A percentile compares a stretch with the other conserved stretches of the same genome.
phyloP scores from a whole-genome alignment of 257 asterid species.

The Salvia hispanica region DNA sequence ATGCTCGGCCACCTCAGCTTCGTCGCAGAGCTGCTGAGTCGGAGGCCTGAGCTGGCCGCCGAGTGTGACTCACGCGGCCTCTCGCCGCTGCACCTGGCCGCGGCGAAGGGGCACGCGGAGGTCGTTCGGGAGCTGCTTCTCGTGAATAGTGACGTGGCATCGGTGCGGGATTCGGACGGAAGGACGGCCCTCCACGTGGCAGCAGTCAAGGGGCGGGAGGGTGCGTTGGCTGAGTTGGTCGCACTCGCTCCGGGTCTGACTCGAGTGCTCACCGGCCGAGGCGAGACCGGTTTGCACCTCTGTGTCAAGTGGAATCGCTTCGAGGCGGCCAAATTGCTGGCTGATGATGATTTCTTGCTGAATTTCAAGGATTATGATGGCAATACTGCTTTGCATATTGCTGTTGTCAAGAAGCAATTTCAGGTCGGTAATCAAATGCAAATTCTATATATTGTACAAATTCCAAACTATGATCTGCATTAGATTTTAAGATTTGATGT shows the following conservation, averaged over 20 bases:
- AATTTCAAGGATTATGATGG: constrained; percentile 48
- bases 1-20: constrained; percentile 40
- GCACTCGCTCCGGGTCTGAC: constrained; percentile 27
- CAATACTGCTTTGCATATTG: constrained; percentile 44
- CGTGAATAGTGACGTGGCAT: constrained; percentile 29
- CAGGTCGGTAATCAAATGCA: constrained; percentile 30
- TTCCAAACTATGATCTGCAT: too few relatives aligned
- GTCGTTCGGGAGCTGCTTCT: constrained; percentile 39
- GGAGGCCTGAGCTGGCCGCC: constrained; percentile 44
- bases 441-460: too few relatives aligned
- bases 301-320: constrained; percentile 38
- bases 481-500: too few relatives aligned
- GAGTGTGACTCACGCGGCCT: constrained; percentile 43
- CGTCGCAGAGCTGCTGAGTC: constrained; percentile 32
- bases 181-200: constrained; percentile 47
- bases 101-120: constrained; percentile 42
- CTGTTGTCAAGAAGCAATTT: constrained; percentile 41
- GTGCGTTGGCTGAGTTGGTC: constrained; percentile 39
- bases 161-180: constrained; percentile 37
- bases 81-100: constrained; percentile 50
- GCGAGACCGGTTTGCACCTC: constrained; percentile 41
- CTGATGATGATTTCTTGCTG: constrained; percentile 23
- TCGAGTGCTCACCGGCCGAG: constrained; percentile 36
- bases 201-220: constrained; percentile 41
- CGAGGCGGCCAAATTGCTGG: constrained; percentile 37